Percentiles rank a stretch among this genome's conserved stretches.
These are phyloP conservation scores for Teratosphaeria nubilosa DNA, from an alignment of 2,329 filamentous ascomycete genomes.

Conservation along the genomic window DNA sequence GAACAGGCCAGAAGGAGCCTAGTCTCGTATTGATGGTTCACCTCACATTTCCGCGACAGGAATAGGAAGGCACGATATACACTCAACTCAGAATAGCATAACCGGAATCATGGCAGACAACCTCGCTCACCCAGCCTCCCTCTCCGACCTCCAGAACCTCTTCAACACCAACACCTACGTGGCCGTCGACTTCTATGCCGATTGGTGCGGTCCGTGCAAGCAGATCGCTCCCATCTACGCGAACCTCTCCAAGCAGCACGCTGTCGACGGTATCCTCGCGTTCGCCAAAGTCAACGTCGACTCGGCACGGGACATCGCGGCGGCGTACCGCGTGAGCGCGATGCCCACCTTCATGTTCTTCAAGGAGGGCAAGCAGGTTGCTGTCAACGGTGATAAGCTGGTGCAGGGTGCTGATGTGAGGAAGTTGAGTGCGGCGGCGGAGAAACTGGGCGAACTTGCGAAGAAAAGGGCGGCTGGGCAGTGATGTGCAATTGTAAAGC, in stretches of 20 bases:
- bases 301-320: slow-evolving; percentile 35
- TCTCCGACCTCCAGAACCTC: slow-evolving; percentile 1
- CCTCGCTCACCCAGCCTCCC: not conserved
- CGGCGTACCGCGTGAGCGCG: slow-evolving; percentile 36
- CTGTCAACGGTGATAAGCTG: slow-evolving; percentile 32
- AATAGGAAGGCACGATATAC: not conserved
- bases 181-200: slow-evolving; percentile 8
- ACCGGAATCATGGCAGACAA: not conserved
- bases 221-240: slow-evolving; percentile 39
- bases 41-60: not conserved
- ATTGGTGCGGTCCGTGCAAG: slow-evolving; percentile 45
- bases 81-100: not conserved
- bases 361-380: slow-evolving; percentile 59
- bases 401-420: slow-evolving; percentile 65
- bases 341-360: slow-evolving; percentile 83
- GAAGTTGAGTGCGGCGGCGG: slow-evolving; percentile 43
- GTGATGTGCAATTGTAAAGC: not conserved
- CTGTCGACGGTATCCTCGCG: slow-evolving; percentile 31
- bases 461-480: slow-evolving; percentile 34
- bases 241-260: slow-evolving; percentile 37
- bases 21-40: not conserved
- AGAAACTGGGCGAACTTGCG: slow-evolving; percentile 43
- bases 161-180: slow-evolving; percentile 6
- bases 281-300: slow-evolving; percentile 46
- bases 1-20: not conserved